Percentiles rank a stretch among this genome's conserved stretches.
Conservation (phyloP, 768 basidiomycete genomes). For the Mycena latifolia region DNA sequence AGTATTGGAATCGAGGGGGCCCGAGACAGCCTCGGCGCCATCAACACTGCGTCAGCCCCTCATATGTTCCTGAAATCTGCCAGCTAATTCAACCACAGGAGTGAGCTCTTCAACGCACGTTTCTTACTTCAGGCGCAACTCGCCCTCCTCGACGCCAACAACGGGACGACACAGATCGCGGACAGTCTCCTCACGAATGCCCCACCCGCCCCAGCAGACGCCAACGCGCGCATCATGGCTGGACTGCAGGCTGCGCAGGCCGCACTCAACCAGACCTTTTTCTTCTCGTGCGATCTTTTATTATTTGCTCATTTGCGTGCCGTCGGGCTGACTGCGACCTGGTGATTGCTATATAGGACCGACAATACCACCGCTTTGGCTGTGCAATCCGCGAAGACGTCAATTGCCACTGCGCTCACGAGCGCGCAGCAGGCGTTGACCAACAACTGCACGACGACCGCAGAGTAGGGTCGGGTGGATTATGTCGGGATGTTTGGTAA, state of each 20-base stretch:
- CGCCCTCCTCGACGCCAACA: slow-evolving; percentile 23
- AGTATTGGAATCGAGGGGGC: not conserved
- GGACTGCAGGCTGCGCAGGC: slow-evolving; percentile 17
- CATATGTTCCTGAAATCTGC: no score
- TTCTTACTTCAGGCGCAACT: slow-evolving; percentile 17
- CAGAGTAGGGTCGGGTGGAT: not conserved
- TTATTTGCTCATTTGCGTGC: no score
- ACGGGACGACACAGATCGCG: slow-evolving; percentile 14
- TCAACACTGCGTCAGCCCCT: slow-evolving; percentile 15
- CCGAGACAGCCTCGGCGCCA: not conserved
- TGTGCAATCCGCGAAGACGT: slow-evolving; percentile 11
- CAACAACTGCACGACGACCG: slow-evolving; percentile 12
- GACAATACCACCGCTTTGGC: not conserved
- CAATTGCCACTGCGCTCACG: slow-evolving; percentile 11
- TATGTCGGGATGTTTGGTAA: no score
- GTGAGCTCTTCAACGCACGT: slow-evolving; percentile 23
- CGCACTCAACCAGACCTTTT: not conserved
- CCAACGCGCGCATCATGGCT: slow-evolving; percentile 1
- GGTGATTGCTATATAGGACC: not conserved
- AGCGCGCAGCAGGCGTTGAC: slow-evolving; percentile 13
- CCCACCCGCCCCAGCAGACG: slow-evolving; percentile 3
- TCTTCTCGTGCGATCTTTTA: not conserved
- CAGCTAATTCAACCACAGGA: no score
- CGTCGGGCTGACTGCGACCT: not conserved
- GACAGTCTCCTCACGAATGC: not conserved